Percentiles rank a stretch among this genome's conserved stretches.
Evolutionary conservation across 306 rosid species (phyloP).

Genomic region (Datisca glomerata): DNA sequence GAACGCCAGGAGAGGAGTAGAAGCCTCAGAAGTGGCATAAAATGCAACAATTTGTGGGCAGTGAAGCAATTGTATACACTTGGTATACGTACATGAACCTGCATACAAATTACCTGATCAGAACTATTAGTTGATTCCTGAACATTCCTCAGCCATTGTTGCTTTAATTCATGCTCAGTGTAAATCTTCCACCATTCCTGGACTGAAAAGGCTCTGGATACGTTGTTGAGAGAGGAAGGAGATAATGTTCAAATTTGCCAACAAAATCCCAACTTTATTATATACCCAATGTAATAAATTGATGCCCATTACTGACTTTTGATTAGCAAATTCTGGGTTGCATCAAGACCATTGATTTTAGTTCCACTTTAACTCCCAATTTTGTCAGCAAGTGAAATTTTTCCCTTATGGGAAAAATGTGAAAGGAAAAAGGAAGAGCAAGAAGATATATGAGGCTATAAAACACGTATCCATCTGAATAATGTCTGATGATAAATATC

Average conservation of each 20-base stretch:
- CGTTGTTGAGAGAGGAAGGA: slow-evolving; percentile 4
- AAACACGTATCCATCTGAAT: background rate
- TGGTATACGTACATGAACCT: too few species aligned
- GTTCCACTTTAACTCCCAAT: slow-evolving; percentile 6
- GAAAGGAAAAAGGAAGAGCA: background rate
- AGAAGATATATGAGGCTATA: slow-evolving; percentile 3
- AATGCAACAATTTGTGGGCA: too few species aligned
- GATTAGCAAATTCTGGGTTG: too few species aligned
- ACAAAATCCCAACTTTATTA: slow-evolving; percentile 5
- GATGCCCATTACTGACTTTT: too few species aligned
- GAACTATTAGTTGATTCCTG: too few species aligned
- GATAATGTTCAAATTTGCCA: slow-evolving; percentile 9
- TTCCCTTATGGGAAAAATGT: background rate
- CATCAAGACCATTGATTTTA: slow-evolving; percentile 10
- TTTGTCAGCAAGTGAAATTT: slow-evolving; percentile 2
- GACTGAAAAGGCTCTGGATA: too few species aligned
- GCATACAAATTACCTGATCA: too few species aligned
- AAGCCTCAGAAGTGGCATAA: too few species aligned
- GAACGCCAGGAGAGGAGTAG: too few species aligned
- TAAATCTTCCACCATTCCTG: background rate
- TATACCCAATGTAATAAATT: slow-evolving; percentile 8
- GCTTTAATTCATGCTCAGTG: background rate
- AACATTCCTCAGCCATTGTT: background rate
- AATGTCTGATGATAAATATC: background rate
- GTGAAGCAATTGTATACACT: too few species aligned